phyloP scores from a whole-genome alignment of 768 basidiomycete species.

The Suillus hirtellus region DNA sequence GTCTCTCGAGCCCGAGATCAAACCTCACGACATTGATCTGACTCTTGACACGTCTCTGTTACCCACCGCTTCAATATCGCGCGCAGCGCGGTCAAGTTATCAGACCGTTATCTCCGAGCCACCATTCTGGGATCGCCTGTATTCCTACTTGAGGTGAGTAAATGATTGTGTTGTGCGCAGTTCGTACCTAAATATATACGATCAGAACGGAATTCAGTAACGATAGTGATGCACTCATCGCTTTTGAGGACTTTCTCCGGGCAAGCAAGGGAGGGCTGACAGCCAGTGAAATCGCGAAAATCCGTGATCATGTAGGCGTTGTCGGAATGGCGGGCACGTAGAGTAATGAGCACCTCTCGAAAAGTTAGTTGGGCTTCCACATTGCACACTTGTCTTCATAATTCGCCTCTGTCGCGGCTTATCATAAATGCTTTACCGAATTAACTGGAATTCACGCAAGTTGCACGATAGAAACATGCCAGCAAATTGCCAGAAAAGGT shows the following conservation, averaged over 20 bases:
- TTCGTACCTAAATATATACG: neutral
- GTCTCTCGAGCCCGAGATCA: constrained; percentile 42
- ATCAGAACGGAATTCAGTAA: constrained; percentile 61
- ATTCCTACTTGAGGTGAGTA: constrained; percentile 58
- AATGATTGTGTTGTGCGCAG: neutral
- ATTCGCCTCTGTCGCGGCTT: neutral
- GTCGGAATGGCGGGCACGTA: constrained; percentile 86
- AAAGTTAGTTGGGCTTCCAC: constrained; percentile 9
- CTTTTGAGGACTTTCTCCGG: constrained; percentile 86
- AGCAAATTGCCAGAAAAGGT: no score
- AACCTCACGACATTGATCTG: constrained; percentile 63
- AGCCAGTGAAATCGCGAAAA: constrained; percentile 86
- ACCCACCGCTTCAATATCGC: constrained; percentile 46
- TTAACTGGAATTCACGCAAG: no score
- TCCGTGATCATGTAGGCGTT: constrained; percentile 85
- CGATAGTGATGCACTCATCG: constrained; percentile 62
- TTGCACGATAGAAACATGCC: no score
- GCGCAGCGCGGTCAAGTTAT: constrained; percentile 28
- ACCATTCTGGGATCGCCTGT: constrained; percentile 75
- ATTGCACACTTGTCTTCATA: neutral
- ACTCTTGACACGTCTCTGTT: constrained; percentile 61
- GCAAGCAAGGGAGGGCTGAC: constrained; percentile 80
- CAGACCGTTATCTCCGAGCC: constrained; percentile 66
- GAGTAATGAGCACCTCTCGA: constrained; percentile 11
- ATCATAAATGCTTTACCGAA: neutral